Base-by-base conservation (phyloP, 257 asterid species). In the Forsythia viridissima region DNA sequence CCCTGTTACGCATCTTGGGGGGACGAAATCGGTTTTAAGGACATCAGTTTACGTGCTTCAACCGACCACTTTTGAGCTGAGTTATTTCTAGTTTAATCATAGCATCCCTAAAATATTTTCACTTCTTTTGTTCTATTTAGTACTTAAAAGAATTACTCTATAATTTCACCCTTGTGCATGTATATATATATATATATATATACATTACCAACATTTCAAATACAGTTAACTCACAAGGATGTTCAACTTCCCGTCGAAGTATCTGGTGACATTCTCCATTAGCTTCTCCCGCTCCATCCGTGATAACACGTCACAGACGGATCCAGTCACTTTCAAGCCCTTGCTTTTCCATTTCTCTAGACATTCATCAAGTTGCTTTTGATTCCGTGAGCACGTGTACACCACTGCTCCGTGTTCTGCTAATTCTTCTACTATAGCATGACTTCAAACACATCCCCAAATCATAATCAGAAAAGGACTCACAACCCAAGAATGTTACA, bases 391-490 rank as follows among this genome's bases (percentile, higher is more conserved):
- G 73, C 82, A 73, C 1, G 82, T 79, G 37, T 79, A 71, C 6
- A 79, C 70, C 4, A 12, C 20, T 16, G 82, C 79, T 44, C 78
- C 82, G 38, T 44, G 74, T 57, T 77, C 51, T 43, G 78, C 78
- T 52, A 79, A 30, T 73, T 72, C 78, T 66, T 79, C 78, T 41
- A 79, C 82, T 16, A 59, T 79, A 5, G 78, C 78, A 63, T 79
- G 44, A 43, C 82, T 71, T 57, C n/a, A 48, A 48, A 48, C 4
- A 4, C 16, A 48, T 3, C n/a, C 59, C 15, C 59, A 48, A 15
- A 48, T 48, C 59, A 48, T 43, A 43, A 3, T 3, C 34, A 43
- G 10, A 8, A 43, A 68, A 12, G 16, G n/a, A 59, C 63, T 40
- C 9, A 43, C 9, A 13, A 39, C 18, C 42, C 55, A 46, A 12